phyloP scores from a whole-genome alignment of 1,139 yeast species.

The Debaryomyces udenii region DNA sequence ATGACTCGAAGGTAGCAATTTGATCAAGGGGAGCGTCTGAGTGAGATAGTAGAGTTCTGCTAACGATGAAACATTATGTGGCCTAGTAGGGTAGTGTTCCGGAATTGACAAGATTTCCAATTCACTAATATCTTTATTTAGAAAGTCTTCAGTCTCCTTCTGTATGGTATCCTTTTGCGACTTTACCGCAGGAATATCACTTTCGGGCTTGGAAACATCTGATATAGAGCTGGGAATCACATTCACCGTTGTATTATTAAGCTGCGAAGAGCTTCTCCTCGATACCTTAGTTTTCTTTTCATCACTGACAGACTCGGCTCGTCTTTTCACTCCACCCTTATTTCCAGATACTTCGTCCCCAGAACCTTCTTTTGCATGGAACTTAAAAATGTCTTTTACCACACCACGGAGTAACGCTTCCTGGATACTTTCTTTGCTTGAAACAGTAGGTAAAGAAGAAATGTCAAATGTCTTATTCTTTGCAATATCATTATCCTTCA shows the following conservation, averaged over 20 bases:
- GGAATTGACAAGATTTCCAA: slow-evolving; percentile 46
- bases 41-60: slow-evolving; percentile 87
- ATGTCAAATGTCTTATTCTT: slow-evolving; percentile 7
- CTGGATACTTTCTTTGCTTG: slow-evolving; percentile 2
- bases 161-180: slow-evolving; percentile 23
- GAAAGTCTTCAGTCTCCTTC: slow-evolving; percentile 27
- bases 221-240: slow-evolving; percentile 4
- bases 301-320: slow-evolving; percentile 6
- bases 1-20: slow-evolving; percentile 80
- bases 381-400: slow-evolving; percentile 2
- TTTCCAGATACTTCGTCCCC: background rate
- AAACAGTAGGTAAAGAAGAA: slow-evolving; percentile 2
- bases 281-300: slow-evolving; percentile 1
- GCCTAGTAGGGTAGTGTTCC: slow-evolving; percentile 46
- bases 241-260: background rate
- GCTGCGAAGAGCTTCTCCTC: slow-evolving; percentile 1
- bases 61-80: slow-evolving; percentile 59
- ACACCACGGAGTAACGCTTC: slow-evolving; percentile 7
- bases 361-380: background rate
- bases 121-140: slow-evolving; percentile 32
- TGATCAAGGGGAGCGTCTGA: slow-evolving; percentile 83
- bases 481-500: slow-evolving; percentile 9
- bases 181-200: slow-evolving; percentile 17
- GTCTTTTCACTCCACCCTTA: slow-evolving; percentile 5
- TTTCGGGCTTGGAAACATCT: slow-evolving; percentile 2